Evolutionary conservation across 305 asterid genomes (phyloP).

Genomic region (Ilex paraguariensis): DNA sequence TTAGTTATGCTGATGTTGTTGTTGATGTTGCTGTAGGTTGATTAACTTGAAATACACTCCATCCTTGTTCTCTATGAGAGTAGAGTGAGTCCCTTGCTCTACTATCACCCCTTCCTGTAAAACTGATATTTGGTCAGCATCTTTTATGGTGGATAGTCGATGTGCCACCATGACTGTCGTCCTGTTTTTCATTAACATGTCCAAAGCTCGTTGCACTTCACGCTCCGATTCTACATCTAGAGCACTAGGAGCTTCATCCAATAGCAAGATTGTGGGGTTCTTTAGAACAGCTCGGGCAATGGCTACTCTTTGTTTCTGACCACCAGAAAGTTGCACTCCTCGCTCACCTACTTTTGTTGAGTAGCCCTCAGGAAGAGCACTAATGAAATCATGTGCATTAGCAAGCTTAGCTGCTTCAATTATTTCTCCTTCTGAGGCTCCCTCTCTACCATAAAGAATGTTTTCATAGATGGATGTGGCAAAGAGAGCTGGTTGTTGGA

Average conservation of each 20-base stretch:
- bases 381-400: conserved; percentile 79
- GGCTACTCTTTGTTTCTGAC: conserved; percentile 75
- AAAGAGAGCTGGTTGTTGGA: conserved; percentile 94
- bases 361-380: conserved; percentile 84
- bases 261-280: conserved; percentile 55
- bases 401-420: conserved; percentile 91
- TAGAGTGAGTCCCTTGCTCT: conserved; percentile 63
- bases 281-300: conserved; percentile 65
- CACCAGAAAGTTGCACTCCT: conserved; percentile 72
- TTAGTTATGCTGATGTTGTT: conserved; percentile 17
- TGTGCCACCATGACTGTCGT: conserved; percentile 68
- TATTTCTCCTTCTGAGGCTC: conserved; percentile 79
- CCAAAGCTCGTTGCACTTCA: conserved; percentile 58
- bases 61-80: conserved; percentile 46
- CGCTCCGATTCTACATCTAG: conserved; percentile 66
- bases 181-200: conserved; percentile 57
- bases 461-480: conserved; percentile 88
- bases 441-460: conserved; percentile 91
- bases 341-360: conserved; percentile 65
- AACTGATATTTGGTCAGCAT: conserved; percentile 58
- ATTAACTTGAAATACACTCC: conserved; percentile 58
- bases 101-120: conserved; percentile 65
- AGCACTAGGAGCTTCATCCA: conserved; percentile 75
- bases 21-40: conserved; percentile 46
- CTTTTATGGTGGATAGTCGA: conserved; percentile 52